phyloP scores from a whole-genome alignment of 2,329 filamentous ascomycete species.

The Teratosphaeria epicoccoides region DNA sequence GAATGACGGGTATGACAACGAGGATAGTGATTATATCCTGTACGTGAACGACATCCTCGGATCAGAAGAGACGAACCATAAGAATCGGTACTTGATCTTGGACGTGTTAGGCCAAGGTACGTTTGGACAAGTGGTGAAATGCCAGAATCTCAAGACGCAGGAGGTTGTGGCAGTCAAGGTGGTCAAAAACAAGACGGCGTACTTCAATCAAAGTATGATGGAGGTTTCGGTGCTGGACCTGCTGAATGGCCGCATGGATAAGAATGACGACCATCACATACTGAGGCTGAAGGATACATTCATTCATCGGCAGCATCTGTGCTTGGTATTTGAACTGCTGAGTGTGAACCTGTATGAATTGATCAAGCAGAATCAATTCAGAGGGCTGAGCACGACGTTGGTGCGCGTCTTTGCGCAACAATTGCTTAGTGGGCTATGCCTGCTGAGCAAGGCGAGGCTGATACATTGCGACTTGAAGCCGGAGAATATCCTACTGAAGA shows the following conservation, averaged over 20 bases:
- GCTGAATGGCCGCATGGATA: constrained; percentile 96
- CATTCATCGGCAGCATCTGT: constrained; percentile 93
- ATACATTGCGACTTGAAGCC: constrained; percentile 98
- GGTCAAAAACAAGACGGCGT: constrained; percentile 96
- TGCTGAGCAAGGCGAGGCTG: constrained; percentile 89
- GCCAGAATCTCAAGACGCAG: constrained; percentile 94
- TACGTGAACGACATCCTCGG: constrained; percentile 98
- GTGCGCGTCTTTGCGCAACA: constrained; percentile 97
- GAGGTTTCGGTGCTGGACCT: constrained; percentile 95
- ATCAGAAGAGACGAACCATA: constrained; percentile 95
- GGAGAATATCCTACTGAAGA: constrained; percentile 95
- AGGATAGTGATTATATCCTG: constrained; percentile 97
- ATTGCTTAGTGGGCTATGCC: constrained; percentile 77
- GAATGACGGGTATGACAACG: constrained; percentile 98
- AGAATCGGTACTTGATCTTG: constrained; percentile 95
- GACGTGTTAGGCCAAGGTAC: constrained; percentile 96
- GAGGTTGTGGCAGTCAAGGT: constrained; percentile 98
- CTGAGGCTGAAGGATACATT: constrained; percentile 94
- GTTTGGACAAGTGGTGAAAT: constrained; percentile 97
- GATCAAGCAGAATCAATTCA: constrained; percentile 99
- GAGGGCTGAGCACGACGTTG: constrained; percentile 88
- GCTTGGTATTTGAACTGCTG: constrained; percentile 87
- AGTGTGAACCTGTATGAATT: constrained; percentile 97
- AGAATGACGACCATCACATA: constrained; percentile 96
- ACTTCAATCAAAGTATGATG: constrained; percentile 99